Evolutionary conservation across 2,329 filamentous ascomycete genomes (phyloP).

Genomic region (Scolecobasidium constrictum): DNA sequence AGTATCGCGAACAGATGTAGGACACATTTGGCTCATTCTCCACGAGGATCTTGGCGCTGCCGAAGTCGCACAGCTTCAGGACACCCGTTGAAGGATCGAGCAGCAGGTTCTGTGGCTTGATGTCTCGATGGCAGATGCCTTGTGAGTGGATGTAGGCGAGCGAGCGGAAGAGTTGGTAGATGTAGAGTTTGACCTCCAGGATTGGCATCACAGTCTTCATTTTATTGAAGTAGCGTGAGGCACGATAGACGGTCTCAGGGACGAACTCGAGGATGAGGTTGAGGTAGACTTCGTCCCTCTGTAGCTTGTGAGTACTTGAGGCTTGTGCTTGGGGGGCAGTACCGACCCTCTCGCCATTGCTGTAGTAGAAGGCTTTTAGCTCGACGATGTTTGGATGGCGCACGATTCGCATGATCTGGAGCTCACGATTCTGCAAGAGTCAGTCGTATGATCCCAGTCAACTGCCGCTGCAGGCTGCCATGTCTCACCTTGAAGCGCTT

Average conservation of each 20-base stretch:
- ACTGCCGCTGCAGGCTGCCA: background rate
- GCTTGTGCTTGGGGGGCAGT: conserved; percentile 9
- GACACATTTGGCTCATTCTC: conserved; percentile 99
- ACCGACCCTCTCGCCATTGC: conserved; percentile 90
- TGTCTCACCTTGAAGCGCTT: conserved; percentile 90
- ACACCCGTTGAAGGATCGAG: conserved; percentile 85
- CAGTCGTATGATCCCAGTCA: background rate
- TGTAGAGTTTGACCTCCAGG: conserved; percentile 97
- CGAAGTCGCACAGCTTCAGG: conserved; percentile 96
- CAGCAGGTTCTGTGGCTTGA: conserved; percentile 96
- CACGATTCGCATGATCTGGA: conserved; percentile 99
- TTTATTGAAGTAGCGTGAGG: conserved; percentile 98
- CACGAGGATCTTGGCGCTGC: conserved; percentile 95
- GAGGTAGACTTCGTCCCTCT: conserved; percentile 91
- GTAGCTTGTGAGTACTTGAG: conserved; percentile 14
- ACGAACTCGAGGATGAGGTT: conserved; percentile 98
- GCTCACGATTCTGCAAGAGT: conserved; percentile 75
- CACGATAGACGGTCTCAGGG: conserved; percentile 95
- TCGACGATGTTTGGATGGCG: conserved; percentile 98
- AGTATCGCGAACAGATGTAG: conserved; percentile 99
- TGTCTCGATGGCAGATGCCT: conserved; percentile 97
- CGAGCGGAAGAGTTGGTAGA: conserved; percentile 97
- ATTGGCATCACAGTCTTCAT: conserved; percentile 99
- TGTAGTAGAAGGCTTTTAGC: conserved; percentile 98
- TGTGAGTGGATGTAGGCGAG: conserved; percentile 98